Evolutionary conservation across 1,139 yeast genomes (phyloP).

Genomic region (Eremothecium cymbalariae): DNA sequence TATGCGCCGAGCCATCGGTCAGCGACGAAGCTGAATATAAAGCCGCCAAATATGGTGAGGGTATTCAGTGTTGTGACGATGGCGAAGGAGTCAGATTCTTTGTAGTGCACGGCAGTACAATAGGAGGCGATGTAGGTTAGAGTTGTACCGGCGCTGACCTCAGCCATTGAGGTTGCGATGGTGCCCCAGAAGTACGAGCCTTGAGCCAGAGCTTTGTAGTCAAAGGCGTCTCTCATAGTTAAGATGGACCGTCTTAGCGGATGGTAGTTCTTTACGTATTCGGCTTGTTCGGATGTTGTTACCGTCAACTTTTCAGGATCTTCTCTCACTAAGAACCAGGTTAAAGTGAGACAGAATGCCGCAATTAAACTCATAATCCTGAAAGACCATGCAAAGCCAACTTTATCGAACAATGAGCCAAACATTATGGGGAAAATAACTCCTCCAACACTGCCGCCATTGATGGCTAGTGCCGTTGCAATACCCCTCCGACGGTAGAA

Average conservation of each 20-base stretch:
- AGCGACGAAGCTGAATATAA: constrained; percentile 40
- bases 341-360: constrained; percentile 30
- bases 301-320: constrained; percentile 9
- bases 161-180: constrained; percentile 25
- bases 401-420: constrained; percentile 41
- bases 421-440: constrained; percentile 52
- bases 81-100: constrained; percentile 11
- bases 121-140: constrained; percentile 36
- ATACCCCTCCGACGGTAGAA: constrained; percentile 45
- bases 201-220: constrained; percentile 20
- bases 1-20: constrained; percentile 46
- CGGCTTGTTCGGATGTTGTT: constrained; percentile 2
- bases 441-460: constrained; percentile 62
- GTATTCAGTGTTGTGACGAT: constrained; percentile 14
- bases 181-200: constrained; percentile 23
- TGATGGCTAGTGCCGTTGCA: constrained; percentile 50
- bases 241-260: constrained; percentile 1
- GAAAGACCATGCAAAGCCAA: constrained; percentile 58
- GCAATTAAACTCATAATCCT: constrained; percentile 42
- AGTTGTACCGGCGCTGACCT: constrained; percentile 14
- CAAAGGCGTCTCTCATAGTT: constrained; percentile 17
- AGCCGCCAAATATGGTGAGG: constrained; percentile 42
- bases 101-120: constrained; percentile 11
- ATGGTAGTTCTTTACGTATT: neutral
- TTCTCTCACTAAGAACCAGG: constrained; percentile 40